Base-by-base conservation (phyloP, 345 rosid genomes). In the Populus nigra region DNA sequence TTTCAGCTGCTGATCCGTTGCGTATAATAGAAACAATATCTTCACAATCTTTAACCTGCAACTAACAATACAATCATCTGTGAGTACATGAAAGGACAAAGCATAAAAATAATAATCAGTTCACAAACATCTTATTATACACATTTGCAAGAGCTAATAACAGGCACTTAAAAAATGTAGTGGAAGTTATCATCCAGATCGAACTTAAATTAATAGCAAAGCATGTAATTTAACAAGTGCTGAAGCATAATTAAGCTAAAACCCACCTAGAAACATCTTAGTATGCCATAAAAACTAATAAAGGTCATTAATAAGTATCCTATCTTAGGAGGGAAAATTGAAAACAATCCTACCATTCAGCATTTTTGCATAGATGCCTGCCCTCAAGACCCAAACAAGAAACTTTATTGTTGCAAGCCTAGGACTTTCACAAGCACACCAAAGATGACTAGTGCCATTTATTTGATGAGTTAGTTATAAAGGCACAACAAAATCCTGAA, bases 1-100 rank as follows among this genome's bases (percentile, higher is more conserved):
- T 96, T 81, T 88, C 97, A 79, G 99, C 99, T 59, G 99, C 99
- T 78, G 93, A 92, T 74, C 99, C 98, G 80, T 86, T 94, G 80
- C 99, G 98, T 75, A 96, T 74, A 70, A 91, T 91, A 77, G 97
- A 94, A 65, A 96, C 83, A 65, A 87, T 73, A 68, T 92, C 95
- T 78, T 89, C 79, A 88, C 92, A 89, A 77, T 85, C 94, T 86
- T 89, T 94, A 77, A 86, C 91, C 99, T 96, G 95, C 76, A 84
- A 80, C n/a, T 33, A 36, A 72, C 72, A 57, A 68, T 67, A 45
- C 5, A 73, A 65, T 6, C 25, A 43, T 25, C 27, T 49, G 23
- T n/a, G 65, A 23, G 25, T 20, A 27, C 79, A 72, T 73, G 69
- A 74, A 45, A 38, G 74, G 29, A 84, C 63, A 36, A 53, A 41